Conservation (phyloP, 2,329 filamentous ascomycete genomes). For the Fusarium continuum region DNA sequence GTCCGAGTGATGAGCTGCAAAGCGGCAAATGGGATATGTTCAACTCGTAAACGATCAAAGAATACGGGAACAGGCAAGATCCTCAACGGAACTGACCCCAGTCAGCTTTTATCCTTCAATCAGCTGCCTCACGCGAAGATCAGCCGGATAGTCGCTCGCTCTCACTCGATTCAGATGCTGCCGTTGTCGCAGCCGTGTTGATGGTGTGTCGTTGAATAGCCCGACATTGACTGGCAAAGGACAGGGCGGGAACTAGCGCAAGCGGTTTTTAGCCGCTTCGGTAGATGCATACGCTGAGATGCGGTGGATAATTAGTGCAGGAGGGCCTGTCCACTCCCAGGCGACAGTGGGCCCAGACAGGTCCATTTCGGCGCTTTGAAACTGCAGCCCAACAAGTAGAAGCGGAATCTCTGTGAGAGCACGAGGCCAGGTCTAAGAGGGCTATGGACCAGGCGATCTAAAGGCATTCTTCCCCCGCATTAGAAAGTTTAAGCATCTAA, state of each 20-base stretch:
- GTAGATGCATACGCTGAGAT: constrained; percentile 44
- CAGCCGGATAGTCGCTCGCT: constrained; percentile 5
- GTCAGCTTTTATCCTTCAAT: neutral
- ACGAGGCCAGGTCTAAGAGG: constrained; percentile 13
- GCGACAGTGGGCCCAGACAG: constrained; percentile 18
- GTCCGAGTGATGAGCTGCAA: constrained; percentile 2
- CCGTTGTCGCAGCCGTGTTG: constrained; percentile 35
- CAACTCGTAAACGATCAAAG: neutral
- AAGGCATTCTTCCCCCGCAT: constrained; percentile 13
- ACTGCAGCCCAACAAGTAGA: constrained; percentile 13
- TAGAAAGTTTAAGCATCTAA: neutral
- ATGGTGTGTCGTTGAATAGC: constrained; percentile 44
- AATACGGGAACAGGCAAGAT: neutral
- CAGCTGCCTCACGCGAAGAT: constrained; percentile 5
- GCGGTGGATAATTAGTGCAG: constrained; percentile 9
- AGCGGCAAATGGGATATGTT: neutral
- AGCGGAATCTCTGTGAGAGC: constrained; percentile 13
- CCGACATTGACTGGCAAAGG: constrained; percentile 36
- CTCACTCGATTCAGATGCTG: constrained; percentile 7
- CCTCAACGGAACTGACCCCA: neutral
- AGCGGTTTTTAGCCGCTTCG: constrained; percentile 39
- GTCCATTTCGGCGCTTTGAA: constrained; percentile 24
- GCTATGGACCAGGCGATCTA: constrained; percentile 12
- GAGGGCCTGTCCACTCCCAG: constrained; percentile 4
- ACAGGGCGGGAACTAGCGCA: constrained; percentile 46